These are phyloP conservation scores for Cicer pinnatifidum DNA, from an alignment of 306 rosid species.

Conservation along the genomic window DNA sequence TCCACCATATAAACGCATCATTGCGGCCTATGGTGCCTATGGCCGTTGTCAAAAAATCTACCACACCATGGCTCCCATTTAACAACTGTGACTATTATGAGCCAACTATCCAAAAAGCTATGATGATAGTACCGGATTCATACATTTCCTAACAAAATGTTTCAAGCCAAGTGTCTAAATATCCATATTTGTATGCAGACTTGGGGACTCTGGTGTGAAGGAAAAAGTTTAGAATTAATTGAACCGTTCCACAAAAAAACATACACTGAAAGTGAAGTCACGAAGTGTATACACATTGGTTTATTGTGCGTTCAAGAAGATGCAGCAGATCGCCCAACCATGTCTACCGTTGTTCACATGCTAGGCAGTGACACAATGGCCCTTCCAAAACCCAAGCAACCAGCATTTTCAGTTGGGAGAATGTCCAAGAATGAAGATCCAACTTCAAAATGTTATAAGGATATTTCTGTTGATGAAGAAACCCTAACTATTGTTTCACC, in stretches of 20 bases:
- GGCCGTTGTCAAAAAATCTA: no score
- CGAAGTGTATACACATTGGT: slow-evolving; percentile 54
- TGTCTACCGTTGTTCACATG: slow-evolving; percentile 48
- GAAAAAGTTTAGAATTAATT: slow-evolving; percentile 47
- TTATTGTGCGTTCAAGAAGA: slow-evolving; percentile 59
- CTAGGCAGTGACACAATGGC: slow-evolving; percentile 43
- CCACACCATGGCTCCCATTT: no score
- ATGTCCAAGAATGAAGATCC: background rate
- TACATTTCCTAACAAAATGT: background rate
- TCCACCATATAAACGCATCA: no score
- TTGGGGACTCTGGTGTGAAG: slow-evolving; percentile 58
- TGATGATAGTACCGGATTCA: background rate
- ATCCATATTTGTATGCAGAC: slow-evolving; percentile 40
- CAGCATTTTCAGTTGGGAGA: slow-evolving; percentile 48
- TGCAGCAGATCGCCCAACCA: slow-evolving; percentile 53
- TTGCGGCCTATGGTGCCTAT: no score
- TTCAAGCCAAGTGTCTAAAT: background rate
- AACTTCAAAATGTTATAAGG: slow-evolving; percentile 36
- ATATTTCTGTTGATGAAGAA: slow-evolving; percentile 33
- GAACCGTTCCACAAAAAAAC: slow-evolving; percentile 47
- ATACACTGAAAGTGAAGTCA: slow-evolving; percentile 25
- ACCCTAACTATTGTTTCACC: background rate
- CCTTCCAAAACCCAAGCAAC: slow-evolving; percentile 51
- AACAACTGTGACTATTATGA: background rate
- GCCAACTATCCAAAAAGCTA: background rate